phyloP scores from a whole-genome alignment of 768 basidiomycete genomes.

The Tephrocybe sp. region DNA sequence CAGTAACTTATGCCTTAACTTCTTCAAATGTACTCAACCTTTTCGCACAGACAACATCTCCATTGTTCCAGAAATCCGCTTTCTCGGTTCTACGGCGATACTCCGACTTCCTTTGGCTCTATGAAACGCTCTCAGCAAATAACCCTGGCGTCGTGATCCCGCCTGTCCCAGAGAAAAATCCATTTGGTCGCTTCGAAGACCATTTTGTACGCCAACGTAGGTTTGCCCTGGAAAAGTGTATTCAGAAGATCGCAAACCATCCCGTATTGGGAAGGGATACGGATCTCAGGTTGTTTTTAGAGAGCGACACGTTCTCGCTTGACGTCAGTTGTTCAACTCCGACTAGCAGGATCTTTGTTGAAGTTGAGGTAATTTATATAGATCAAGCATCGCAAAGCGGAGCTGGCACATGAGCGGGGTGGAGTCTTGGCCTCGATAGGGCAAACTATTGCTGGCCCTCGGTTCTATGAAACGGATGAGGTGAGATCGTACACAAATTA shows the following conservation, averaged over 20 bases:
- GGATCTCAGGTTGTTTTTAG: slow-evolving; percentile 88
- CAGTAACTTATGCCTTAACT: slow-evolving; percentile 21
- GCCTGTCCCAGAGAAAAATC: slow-evolving; percentile 93
- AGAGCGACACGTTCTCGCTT: slow-evolving; percentile 87
- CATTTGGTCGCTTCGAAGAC: slow-evolving; percentile 91
- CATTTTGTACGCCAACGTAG: slow-evolving; percentile 89
- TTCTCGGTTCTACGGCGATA: slow-evolving; percentile 97
- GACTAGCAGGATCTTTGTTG: background rate
- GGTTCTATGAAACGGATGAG: slow-evolving; percentile 89
- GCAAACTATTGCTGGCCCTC: slow-evolving; percentile 72
- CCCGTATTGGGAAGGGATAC: slow-evolving; percentile 86
- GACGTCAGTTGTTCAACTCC: slow-evolving; percentile 59
- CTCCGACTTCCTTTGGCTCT: slow-evolving; percentile 97
- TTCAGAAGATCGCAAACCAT: slow-evolving; percentile 92
- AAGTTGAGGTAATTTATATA: slow-evolving; percentile 25
- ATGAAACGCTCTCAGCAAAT: slow-evolving; percentile 82
- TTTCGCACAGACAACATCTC: slow-evolving; percentile 72
- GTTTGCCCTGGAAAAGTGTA: slow-evolving; percentile 81
- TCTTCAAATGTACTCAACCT: background rate
- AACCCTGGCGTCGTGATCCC: slow-evolving; percentile 98
- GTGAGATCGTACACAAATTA: slow-evolving; percentile 38
- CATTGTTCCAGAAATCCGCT: slow-evolving; percentile 74
- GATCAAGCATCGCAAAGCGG: slow-evolving; percentile 88
- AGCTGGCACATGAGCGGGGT: slow-evolving; percentile 73
- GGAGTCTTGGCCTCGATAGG: slow-evolving; percentile 86